Evolutionary conservation across 2,329 filamentous ascomycete genomes (phyloP).

Genomic region (Periconia sp.): DNA sequence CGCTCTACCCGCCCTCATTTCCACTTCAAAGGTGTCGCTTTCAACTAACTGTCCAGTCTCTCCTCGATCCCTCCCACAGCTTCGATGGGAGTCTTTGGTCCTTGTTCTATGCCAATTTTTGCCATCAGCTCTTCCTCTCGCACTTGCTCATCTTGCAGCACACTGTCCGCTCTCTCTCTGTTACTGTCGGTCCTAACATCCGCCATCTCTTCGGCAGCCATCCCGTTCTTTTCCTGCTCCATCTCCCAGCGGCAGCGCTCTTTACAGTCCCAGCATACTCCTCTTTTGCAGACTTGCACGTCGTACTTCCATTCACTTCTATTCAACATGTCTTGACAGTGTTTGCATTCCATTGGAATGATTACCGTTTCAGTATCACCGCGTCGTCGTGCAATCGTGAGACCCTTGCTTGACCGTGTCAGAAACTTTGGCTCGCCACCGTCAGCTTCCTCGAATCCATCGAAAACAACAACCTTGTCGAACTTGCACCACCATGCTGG

Average conservation of each 20-base stretch:
- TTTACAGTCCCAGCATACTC: conserved; percentile 42
- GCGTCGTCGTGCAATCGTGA: conserved; percentile 34
- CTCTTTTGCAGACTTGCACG: conserved; percentile 37
- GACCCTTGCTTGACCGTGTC: conserved; percentile 37
- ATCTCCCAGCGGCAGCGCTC: conserved; percentile 41
- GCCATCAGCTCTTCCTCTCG: conserved; percentile 23
- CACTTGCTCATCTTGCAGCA: conserved; percentile 29
- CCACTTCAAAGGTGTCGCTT: background rate
- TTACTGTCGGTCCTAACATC: conserved; percentile 21
- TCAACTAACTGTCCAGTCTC: conserved; percentile 14
- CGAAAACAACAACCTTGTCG: conserved; percentile 42
- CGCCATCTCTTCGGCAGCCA: background rate
- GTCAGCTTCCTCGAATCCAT: conserved; percentile 25
- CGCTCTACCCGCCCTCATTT: background rate
- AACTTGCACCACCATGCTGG: conserved; percentile 46
- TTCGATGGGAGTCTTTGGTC: conserved; percentile 22
- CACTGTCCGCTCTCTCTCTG: conserved; percentile 38
- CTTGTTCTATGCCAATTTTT: conserved; percentile 29
- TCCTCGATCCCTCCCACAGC: conserved; percentile 27
- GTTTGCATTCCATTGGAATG: conserved; percentile 37
- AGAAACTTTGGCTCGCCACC: conserved; percentile 19
- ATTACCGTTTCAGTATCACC: conserved; percentile 38
- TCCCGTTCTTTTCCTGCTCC: conserved; percentile 19
- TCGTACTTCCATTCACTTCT: conserved; percentile 43
- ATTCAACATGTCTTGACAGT: conserved; percentile 43